These are phyloP conservation scores for Micractinium conductrix DNA, from an alignment of 139 green algal species.

Conservation along the genomic window DNA sequence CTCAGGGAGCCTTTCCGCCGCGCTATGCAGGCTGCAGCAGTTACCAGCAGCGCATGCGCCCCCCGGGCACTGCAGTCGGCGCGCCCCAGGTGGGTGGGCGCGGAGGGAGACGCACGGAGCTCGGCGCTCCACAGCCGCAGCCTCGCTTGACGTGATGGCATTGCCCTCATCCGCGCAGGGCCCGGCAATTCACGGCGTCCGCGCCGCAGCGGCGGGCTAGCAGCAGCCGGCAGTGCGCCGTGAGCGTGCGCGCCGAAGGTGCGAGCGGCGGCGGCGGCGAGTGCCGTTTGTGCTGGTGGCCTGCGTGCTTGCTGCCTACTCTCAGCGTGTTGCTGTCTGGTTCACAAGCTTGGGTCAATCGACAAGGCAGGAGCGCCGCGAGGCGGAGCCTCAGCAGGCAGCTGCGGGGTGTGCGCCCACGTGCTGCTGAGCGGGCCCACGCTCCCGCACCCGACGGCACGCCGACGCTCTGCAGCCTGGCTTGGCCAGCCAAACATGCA, in stretches of 20 bases:
- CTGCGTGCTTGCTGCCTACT: too few relatives aligned
- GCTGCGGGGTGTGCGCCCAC: too few relatives aligned
- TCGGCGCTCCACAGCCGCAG: neutral
- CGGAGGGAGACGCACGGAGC: neutral
- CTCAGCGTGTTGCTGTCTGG: too few relatives aligned
- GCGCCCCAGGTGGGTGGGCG: neutral
- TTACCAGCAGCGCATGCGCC: neutral
- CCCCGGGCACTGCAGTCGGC: conserved; percentile 15
- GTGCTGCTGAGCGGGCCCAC: too few relatives aligned
- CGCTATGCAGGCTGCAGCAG: conserved; percentile 19
- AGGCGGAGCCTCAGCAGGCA: too few relatives aligned
- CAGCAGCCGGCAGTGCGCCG: conserved; percentile 7
- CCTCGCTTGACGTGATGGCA: neutral
- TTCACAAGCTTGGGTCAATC: too few relatives aligned
- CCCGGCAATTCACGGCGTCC: neutral
- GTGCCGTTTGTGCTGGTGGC: too few relatives aligned
- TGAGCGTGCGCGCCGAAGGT: conserved; percentile 21
- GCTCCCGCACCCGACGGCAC: too few relatives aligned
- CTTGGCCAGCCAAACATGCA: too few relatives aligned
- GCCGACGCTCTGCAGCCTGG: too few relatives aligned
- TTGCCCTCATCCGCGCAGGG: neutral
- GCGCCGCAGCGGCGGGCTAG: neutral
- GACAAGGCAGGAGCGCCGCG: too few relatives aligned
- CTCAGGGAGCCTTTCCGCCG: too few relatives aligned
- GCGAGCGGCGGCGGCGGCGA: conserved; percentile 8